Base-by-base conservation (phyloP, 805 yeast genomes). In the Candida argentea region DNA sequence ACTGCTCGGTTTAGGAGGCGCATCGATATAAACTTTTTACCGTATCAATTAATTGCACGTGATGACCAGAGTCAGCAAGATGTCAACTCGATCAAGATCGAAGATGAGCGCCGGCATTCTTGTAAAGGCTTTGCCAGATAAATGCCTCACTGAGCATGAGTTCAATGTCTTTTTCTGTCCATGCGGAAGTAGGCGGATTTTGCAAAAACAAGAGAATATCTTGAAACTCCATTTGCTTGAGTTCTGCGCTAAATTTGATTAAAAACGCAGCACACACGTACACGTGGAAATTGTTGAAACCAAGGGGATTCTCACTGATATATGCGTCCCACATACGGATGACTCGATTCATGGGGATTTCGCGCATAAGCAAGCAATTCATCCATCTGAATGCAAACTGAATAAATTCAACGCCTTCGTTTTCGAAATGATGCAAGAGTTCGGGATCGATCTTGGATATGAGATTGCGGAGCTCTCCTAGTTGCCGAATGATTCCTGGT, bases 241-340 rank as follows among this genome's bases (percentile, higher is more conserved):
- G 59, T 37, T 75, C 76, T 30, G 68, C 75, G 37, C 91, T 75
- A 76, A 94, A 91, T 46, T 84, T 78, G 35, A 86, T 81, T 40
- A 91, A 61, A 46, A 89, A 91, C 13, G 98, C 97, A 13, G 97
- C 95, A 56, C 98, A 91, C 3, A 91, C 98, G 50, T 89, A 91
- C 6, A 91, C 84, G 50, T 91, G 98, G 55, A 91, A 91, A 44
- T 77, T 85, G 42, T 82, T 83, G 48, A 91, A 85, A 2, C 94
- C 94, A 38, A 74, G 47, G 3, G 80, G 76, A 13, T 71, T 69
- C 46, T 82, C 86, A 27, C 83, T 70, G 3, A 82, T 52, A 50
- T 91, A 91, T 0, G 98, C 87, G 48, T 91, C 98, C 97, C 98
- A 91, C 94, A 91, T 89, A 32, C 98, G 66, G 14, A 87, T 76